These are phyloP conservation scores for Athelia psychrophila DNA, from an alignment of 1,284 basidiomycete genomes.

Conservation along the genomic window DNA sequence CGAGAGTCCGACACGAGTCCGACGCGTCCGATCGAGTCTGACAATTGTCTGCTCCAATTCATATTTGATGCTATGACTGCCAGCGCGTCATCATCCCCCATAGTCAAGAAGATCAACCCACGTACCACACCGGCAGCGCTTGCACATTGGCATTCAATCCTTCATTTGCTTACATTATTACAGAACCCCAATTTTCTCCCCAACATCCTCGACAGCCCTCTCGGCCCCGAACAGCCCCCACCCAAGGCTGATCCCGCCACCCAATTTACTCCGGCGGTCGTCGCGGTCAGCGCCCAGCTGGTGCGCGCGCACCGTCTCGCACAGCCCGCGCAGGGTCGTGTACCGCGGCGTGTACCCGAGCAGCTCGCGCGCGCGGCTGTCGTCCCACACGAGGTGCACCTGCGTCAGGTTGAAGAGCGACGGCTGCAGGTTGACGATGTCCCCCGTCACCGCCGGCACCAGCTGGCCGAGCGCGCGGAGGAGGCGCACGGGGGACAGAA, in stretches of 20 bases:
- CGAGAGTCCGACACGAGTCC: too few relatives aligned
- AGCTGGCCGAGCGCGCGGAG: slow-evolving; percentile 31
- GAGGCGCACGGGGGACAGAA: slow-evolving; percentile 24
- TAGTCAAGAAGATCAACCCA: too few relatives aligned
- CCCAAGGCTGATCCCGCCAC: slow-evolving; percentile 31
- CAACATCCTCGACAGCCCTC: not conserved
- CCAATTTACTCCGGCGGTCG: not conserved
- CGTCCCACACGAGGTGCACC: slow-evolving; percentile 68
- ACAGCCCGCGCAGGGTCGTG: slow-evolving; percentile 54
- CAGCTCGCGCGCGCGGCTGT: slow-evolving; percentile 68
- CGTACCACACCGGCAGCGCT: too few relatives aligned
- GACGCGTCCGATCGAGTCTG: too few relatives aligned
- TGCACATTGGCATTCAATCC: too few relatives aligned
- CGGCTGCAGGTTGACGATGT: slow-evolving; percentile 66
- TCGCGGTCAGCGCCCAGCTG: slow-evolving; percentile 16
- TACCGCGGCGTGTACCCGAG: slow-evolving; percentile 61
- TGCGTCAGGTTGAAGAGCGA: slow-evolving; percentile 59
- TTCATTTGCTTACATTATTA: too few relatives aligned
- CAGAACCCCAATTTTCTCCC: not conserved
- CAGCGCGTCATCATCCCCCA: too few relatives aligned
- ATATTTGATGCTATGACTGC: too few relatives aligned
- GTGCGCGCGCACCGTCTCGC: slow-evolving; percentile 53
- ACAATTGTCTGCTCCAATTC: too few relatives aligned
- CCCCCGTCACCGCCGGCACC: slow-evolving; percentile 49
- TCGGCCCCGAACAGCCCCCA: slow-evolving; percentile 23